phyloP scores from a whole-genome alignment of 2,329 filamentous ascomycete genomes.

The Ophiocordyceps camponoti-rufipedis region DNA sequence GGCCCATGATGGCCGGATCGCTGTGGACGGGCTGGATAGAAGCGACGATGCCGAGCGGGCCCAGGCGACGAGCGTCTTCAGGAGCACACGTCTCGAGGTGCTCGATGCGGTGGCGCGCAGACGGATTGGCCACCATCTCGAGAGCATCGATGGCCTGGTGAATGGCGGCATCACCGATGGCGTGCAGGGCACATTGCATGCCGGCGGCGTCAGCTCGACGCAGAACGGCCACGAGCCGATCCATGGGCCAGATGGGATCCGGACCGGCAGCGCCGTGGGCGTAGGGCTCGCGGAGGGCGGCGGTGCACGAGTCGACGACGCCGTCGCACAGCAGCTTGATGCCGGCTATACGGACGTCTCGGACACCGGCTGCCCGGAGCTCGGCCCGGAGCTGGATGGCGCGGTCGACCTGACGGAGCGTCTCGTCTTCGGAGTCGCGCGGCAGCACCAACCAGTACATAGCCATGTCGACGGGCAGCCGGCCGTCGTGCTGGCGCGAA shows the following conservation, averaged over 20 bases:
- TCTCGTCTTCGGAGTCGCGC: constrained; percentile 17
- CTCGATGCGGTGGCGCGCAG: constrained; percentile 42
- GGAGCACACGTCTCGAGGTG: constrained; percentile 41
- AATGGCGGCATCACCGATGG: constrained; percentile 44
- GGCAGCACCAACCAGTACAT: constrained; percentile 41
- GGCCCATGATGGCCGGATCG: constrained; percentile 41
- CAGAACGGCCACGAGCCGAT: constrained; percentile 34
- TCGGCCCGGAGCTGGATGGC: constrained; percentile 23
- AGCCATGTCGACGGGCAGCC: constrained; percentile 23
- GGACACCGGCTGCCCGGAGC: constrained; percentile 16
- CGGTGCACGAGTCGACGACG: constrained; percentile 47
- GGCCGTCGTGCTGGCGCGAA: constrained; percentile 9
- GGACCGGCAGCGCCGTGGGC: constrained; percentile 21
- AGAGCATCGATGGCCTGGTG: constrained; percentile 38
- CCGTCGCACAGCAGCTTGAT: constrained; percentile 50
- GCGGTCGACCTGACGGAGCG: constrained; percentile 27
- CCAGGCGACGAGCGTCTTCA: constrained; percentile 36
- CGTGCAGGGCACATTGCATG: constrained; percentile 45
- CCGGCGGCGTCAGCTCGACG: constrained; percentile 30
- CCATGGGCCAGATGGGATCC: constrained; percentile 34
- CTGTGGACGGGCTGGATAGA: constrained; percentile 40
- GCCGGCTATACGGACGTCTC: constrained; percentile 32
- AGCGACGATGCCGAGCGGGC: constrained; percentile 39
- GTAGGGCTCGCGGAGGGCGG: constrained; percentile 40
- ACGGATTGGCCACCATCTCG: constrained; percentile 20